Conservation (phyloP, 768 basidiomycete genomes). For the Neoboletus brunneissimus region DNA sequence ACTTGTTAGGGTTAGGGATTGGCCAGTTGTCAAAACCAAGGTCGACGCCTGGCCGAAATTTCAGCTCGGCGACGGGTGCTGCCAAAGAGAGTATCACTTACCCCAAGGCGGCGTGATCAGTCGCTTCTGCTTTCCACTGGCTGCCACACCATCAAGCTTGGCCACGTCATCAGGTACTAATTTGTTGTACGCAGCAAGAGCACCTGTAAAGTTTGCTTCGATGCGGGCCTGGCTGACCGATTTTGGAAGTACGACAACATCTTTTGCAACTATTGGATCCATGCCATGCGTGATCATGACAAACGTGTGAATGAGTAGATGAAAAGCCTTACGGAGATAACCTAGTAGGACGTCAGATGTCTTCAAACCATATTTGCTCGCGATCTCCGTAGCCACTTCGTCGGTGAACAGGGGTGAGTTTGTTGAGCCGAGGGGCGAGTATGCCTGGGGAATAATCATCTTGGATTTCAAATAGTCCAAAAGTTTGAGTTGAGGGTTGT, state of each 20-base stretch:
- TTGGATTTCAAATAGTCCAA: conserved; percentile 60
- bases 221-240: conserved; percentile 74
- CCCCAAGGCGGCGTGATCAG: conserved; percentile 71
- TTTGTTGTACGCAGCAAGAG: conserved; percentile 44
- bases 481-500: conserved; percentile 72
- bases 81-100: conserved; percentile 34
- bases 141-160: conserved; percentile 53
- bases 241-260: conserved; percentile 68
- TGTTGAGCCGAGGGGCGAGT: conserved; percentile 75
- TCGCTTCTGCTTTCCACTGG: conserved; percentile 64
- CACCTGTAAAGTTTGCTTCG: conserved; percentile 52
- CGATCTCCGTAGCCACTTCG: conserved; percentile 56
- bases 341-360: conserved; percentile 60
- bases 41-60: conserved; percentile 47
- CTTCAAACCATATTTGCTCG: conserved; percentile 51
- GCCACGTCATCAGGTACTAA: conserved; percentile 52
- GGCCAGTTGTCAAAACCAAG: conserved; percentile 72
- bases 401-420: conserved; percentile 65
- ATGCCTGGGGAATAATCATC: conserved; percentile 71
- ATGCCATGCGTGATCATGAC: conserved; percentile 2
- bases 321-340: conserved; percentile 49
- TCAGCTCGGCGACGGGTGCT: conserved; percentile 12
- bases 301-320: background rate
- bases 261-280: conserved; percentile 51
- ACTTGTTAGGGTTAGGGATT: conserved; percentile 3